Base-by-base conservation (phyloP, 1,284 basidiomycete species). In the Microbotryum silenes-acaulis region DNA sequence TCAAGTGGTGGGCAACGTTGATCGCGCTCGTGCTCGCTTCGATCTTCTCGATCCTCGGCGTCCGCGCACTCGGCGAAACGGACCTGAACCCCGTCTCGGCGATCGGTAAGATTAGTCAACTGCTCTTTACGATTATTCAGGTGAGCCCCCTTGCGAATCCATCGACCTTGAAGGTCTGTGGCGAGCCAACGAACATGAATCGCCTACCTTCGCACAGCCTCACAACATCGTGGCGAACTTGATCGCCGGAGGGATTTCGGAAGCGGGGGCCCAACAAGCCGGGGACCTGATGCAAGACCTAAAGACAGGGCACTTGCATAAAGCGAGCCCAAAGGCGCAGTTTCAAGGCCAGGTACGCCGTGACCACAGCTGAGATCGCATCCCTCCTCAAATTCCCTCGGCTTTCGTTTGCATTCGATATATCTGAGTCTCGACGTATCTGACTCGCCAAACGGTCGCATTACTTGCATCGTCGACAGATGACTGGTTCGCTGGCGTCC, bases 211-310 rank as follows among this genome's bases (percentile, higher is more conserved):
- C 77, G 81, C 96, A 51, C 92, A 96, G 52, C 62, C 51, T 51
- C 54, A 54, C 12, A 74, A 75, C 52, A 62, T 96, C 21, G 89
- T 97, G 4, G 93, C 93, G 6, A 97, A 97, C 73, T 87, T 97
- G 72, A 90, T 97, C 60, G 93, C 93, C 3, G 93, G 93, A 12
- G 93, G 91, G 44, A 91, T 97, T 18, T 88, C 91, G 6, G 93
- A 97, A 78, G 93, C 93, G 31, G 93, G 93, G 20, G 93, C 93
- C 27, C 89, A 89, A 77, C 91, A 96, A 85, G 91, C 93, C 9
- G 94, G 93, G 20, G 93, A 97, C 75, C 83, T 97, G 21, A 97
- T 97, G 92, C 93, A 97, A 78, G 94, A 97, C 75, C 80, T 97
- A 68, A 97, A 97, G 78, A 97, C 93, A 1, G 94, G 94, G 73